Percentiles rank a stretch among this genome's conserved stretches.
phyloP scores from a whole-genome alignment of 768 basidiomycete species.

The Calocera cornea region DNA sequence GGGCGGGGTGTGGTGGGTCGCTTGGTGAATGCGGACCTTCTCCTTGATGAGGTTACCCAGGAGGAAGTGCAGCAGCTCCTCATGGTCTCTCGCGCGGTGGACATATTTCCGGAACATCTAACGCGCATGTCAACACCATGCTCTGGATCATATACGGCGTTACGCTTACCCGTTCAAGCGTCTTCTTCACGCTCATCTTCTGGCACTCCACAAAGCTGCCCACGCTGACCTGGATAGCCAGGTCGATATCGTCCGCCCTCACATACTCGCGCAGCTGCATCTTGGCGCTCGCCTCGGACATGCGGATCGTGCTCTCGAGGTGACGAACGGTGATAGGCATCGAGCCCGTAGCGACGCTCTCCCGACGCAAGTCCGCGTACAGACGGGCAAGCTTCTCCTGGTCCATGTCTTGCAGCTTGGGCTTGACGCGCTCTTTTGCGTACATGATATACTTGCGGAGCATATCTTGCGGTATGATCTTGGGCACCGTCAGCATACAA shows the following conservation, averaged over 20 bases:
- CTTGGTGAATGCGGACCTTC: conserved; percentile 69
- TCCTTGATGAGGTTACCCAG: conserved; percentile 90
- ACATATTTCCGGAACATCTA: conserved; percentile 97
- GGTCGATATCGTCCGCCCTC: conserved; percentile 86
- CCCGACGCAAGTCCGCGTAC: conserved; percentile 88
- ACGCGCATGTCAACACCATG: background rate
- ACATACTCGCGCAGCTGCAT: conserved; percentile 97
- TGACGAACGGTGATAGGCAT: conserved; percentile 98
- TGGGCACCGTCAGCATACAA: background rate
- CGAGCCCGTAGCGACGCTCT: conserved; percentile 94
- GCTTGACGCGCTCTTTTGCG: conserved; percentile 79
- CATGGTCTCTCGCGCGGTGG: conserved; percentile 88
- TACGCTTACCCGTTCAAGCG: conserved; percentile 70
- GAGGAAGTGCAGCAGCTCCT: conserved; percentile 87
- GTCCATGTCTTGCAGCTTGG: conserved; percentile 89
- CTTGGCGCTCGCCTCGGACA: conserved; percentile 96
- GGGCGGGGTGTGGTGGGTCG: conserved; percentile 65
- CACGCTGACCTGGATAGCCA: conserved; percentile 91
- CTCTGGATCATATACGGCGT: background rate
- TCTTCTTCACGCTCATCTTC: conserved; percentile 98
- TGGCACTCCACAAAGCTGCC: conserved; percentile 92
- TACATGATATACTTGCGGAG: conserved; percentile 99
- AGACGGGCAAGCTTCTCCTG: conserved; percentile 89
- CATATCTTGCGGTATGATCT: conserved; percentile 95
- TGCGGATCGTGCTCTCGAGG: conserved; percentile 97